Evolutionary conservation across 2,329 filamentous ascomycete species (phyloP), one percentile per base, ranked within the genome.

Genomic region (Cytospora schulzeri): DNA sequence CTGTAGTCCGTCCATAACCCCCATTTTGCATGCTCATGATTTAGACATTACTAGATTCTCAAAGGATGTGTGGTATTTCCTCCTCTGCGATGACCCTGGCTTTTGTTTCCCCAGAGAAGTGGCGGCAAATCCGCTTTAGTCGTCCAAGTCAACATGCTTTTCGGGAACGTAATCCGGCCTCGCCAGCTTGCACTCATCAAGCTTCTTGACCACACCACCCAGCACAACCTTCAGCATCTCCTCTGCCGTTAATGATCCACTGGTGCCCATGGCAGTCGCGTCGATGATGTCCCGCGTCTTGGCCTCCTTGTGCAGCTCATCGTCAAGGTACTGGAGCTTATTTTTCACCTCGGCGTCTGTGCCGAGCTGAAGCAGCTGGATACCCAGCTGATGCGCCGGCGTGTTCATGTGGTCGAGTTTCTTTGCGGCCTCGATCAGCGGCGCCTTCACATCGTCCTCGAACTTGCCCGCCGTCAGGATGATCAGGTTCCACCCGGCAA

Each of bases 401-500:
- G 66, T 60, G 29, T 60, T 55, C 53, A 67, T 55, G 59, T 63
- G 48, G 66, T 68, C 67, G 45, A 68, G 67, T 51, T 51, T 53
- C 41, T 59, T 57, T 31, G 67, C 67, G 28, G 60, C 57, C 4
- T 66, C 62, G 45, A 65, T 58, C 14, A 68, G 60, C 9, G 66
- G 65, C 26, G 57, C 52, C 55, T 59, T 59, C 28, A 67, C 57
- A 55, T 68, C 67, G 66, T 68, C 67, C 35, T 66, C 60, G 55
- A 67, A 67, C 29, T 63, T 60, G 51, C 67, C 71, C 3, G 70
- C 71, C 0, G 71, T 72, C 62, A 72, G 68, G 52, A 70, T 69
- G 60, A 72, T 70, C 53, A 72, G 57, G 61, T 72, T 72, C 60
- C 71, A 69, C 12, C 70, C 68, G 35, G 68, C 35, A 28, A 69